Conservation (phyloP, 2,329 filamentous ascomycete genomes). For the Exophiala viscosa region DNA sequence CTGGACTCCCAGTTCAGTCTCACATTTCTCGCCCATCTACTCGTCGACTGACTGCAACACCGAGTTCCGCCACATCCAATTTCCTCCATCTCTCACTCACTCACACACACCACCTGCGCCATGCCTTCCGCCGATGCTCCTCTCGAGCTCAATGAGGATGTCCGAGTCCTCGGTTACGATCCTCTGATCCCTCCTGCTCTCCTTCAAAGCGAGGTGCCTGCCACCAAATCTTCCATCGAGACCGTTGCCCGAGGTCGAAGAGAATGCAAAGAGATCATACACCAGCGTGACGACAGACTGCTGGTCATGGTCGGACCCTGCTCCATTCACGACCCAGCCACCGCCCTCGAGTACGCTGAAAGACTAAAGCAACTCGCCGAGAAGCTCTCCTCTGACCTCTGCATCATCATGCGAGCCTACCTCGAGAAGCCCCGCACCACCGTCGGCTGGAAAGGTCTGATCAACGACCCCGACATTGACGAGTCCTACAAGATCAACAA, state of each 20-base stretch:
- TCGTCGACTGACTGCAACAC: no score
- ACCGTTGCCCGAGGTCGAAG: constrained; percentile 59
- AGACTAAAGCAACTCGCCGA: constrained; percentile 74
- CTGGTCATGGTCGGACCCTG: constrained; percentile 89
- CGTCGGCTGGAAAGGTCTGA: constrained; percentile 96
- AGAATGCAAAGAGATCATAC: constrained; percentile 59
- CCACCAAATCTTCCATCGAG: constrained; percentile 42
- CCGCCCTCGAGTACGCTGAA: constrained; percentile 90
- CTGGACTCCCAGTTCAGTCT: not conserved
- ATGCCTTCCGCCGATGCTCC: constrained; percentile 25
- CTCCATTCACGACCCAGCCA: constrained; percentile 91
- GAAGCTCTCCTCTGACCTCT: constrained; percentile 82
- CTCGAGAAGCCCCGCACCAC: constrained; percentile 98
- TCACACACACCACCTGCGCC: constrained; percentile 50
- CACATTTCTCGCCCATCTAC: no score
- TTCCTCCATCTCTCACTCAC: constrained; percentile 38
- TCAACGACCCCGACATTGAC: constrained; percentile 98
- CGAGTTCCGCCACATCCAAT: not conserved
- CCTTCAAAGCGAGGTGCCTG: constrained; percentile 85
- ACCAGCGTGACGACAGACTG: constrained; percentile 58
- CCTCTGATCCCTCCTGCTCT: constrained; percentile 89
- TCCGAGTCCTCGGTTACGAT: constrained; percentile 78
- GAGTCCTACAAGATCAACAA: constrained; percentile 99
- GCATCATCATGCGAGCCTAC: constrained; percentile 97
- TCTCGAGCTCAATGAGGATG: constrained; percentile 25